Evolutionary conservation across 2,329 filamentous ascomycete species (phyloP).

Genomic region (Apiospora malaysiana): DNA sequence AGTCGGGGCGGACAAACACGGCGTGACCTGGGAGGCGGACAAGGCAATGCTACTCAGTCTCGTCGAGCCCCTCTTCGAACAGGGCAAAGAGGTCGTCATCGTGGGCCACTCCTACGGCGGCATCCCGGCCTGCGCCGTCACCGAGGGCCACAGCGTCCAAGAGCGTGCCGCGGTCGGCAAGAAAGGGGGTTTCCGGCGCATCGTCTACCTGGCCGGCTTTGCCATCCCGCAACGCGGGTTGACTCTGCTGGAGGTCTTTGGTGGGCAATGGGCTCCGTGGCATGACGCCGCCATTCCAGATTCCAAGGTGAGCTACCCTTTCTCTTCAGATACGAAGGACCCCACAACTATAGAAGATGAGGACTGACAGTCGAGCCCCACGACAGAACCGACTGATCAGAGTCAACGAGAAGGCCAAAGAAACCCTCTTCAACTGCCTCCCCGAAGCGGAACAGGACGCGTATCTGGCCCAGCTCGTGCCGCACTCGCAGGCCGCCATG

Average conservation of each 20-base stretch:
- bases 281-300: neutral
- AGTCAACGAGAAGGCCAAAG: neutral
- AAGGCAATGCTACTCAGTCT: conserved; percentile 17
- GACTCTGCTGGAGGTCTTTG: neutral
- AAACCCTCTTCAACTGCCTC: neutral
- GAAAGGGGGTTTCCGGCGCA: conserved; percentile 24
- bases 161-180: conserved; percentile 25
- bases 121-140: conserved; percentile 26
- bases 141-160: conserved; percentile 24
- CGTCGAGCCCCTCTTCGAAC: conserved; percentile 27
- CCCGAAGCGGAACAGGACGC: neutral
- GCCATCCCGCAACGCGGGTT: conserved; percentile 12
- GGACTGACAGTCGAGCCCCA: no score
- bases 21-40: neutral
- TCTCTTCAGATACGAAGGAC: neutral
- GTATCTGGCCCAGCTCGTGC: neutral
- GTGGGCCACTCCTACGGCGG: conserved; percentile 34
- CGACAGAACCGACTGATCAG: neutral
- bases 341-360: neutral
- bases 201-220: conserved; percentile 26
- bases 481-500: neutral
- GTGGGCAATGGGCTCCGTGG: neutral
- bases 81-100: conserved; percentile 27
- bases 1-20: conserved; percentile 20
- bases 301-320: neutral